phyloP scores from a whole-genome alignment of 2,329 filamentous ascomycete genomes.

The Tympanopsis confertula region DNA sequence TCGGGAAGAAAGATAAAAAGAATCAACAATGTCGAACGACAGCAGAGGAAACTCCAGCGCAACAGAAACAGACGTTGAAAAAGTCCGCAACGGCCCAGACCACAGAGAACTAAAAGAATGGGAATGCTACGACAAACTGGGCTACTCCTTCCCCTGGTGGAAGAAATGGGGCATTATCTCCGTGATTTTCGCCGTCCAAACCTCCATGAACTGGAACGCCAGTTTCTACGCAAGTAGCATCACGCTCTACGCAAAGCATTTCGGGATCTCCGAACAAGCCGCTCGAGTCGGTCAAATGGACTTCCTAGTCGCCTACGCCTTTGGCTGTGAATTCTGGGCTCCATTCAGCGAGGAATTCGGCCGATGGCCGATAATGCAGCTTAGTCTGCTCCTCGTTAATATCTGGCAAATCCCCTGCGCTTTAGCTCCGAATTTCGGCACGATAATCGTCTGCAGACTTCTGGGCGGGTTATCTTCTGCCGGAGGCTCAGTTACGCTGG shows the following conservation, averaged over 20 bases:
- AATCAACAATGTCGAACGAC: no score
- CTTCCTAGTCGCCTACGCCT: conserved; percentile 70
- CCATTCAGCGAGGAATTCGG: conserved; percentile 80
- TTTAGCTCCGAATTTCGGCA: conserved; percentile 61
- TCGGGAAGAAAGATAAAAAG: no score
- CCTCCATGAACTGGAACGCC: conserved; percentile 72
- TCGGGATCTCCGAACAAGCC: conserved; percentile 53
- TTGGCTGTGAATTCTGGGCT: conserved; percentile 80
- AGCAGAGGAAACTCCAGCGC: no score
- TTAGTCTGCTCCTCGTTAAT: conserved; percentile 65
- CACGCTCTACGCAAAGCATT: conserved; percentile 53
- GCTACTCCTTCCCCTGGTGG: conserved; percentile 44
- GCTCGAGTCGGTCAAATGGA: conserved; percentile 66
- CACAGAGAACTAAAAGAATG: conserved; percentile 30
- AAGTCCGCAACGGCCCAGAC: no score
- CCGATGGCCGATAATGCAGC: conserved; percentile 63
- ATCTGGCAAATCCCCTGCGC: conserved; percentile 65
- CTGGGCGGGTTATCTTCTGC: conserved; percentile 62
- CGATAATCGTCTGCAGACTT: conserved; percentile 58
- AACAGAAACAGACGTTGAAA: no score
- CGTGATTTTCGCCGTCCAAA: conserved; percentile 64
- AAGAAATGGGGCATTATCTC: conserved; percentile 65
- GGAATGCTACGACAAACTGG: conserved; percentile 56
- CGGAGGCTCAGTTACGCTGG: conserved; percentile 61
- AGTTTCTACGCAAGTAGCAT: conserved; percentile 63